These are phyloP conservation scores for Discostella pseudostelligera DNA, from an alignment of 108 stramenopile species.

Conservation along the genomic window DNA sequence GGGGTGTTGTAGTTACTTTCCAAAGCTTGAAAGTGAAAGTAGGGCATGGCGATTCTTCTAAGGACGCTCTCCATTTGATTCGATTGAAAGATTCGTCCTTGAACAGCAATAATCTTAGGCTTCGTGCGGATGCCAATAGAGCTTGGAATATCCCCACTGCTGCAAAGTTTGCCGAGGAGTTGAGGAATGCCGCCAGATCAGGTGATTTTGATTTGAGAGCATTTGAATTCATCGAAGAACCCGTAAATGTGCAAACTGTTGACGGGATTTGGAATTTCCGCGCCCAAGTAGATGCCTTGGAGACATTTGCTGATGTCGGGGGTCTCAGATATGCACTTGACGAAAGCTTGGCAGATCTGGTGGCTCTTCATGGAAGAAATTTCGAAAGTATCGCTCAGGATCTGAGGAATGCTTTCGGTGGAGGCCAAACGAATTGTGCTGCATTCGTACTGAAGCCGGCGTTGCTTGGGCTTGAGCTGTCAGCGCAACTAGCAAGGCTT, in stretches of 20 bases:
- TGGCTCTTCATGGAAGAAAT: constrained; percentile 38
- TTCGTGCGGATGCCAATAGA: constrained; percentile 79
- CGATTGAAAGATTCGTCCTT: constrained; percentile 15
- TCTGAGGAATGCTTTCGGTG: constrained; percentile 39
- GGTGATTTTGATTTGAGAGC: not conserved
- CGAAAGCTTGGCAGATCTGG: constrained; percentile 77
- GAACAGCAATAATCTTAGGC: constrained; percentile 6
- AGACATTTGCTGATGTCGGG: constrained; percentile 44
- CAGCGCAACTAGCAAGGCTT: constrained; percentile 62
- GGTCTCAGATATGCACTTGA: constrained; percentile 73
- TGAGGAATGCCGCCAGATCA: constrained; percentile 23
- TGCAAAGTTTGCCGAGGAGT: constrained; percentile 41
- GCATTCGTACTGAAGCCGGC: constrained; percentile 85
- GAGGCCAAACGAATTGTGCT: constrained; percentile 50
- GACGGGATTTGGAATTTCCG: constrained; percentile 48
- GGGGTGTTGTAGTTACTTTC: constrained; percentile 28
- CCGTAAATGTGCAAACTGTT: constrained; percentile 43
- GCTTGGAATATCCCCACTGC: constrained; percentile 59
- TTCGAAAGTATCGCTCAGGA: constrained; percentile 48
- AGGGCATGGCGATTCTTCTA: constrained; percentile 51
- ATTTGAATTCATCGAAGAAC: constrained; percentile 85
- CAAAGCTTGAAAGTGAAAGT: constrained; percentile 79
- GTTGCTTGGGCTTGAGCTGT: constrained; percentile 76
- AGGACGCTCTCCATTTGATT: constrained; percentile 45
- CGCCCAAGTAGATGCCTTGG: constrained; percentile 55